Base-by-base conservation (phyloP, 1,284 basidiomycete genomes). In the Psilocybe mexicana region DNA sequence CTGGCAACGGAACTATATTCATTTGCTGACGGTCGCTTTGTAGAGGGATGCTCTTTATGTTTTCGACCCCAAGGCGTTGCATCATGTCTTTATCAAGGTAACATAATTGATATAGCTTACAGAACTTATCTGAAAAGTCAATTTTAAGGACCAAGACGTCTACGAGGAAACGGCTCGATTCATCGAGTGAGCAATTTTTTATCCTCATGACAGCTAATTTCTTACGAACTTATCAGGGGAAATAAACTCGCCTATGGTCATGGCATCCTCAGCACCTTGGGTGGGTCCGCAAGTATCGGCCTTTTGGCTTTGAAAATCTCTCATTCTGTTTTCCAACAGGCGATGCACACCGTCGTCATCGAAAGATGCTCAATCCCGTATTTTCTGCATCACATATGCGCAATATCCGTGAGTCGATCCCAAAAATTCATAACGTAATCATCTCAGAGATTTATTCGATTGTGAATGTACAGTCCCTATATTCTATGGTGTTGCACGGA, bases 281-380 rank as follows among this genome's bases (percentile, higher is more conserved):
- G 74, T 73, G 7, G 26, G 54, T 43, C 8, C 43, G 3, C 11
- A 8, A 54, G 42, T 6, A 12, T 28, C 11, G 18, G 18, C 18
- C 18, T 18, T 49, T 28, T 18, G 12, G 33, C 4, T 10, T 5
- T 24, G 50, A 11, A 18, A 18, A 18, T 18, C 18, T 18, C 18
- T n/a, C 14, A 30, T 6, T 54, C 24, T 48, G 23, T 30, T 48
- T 45, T 28, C 42, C 14, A 30, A 8, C 43, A 66, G 69, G 65
- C 36, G 58, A 66, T 3, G 52, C 74, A 25, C 76, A 79, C 60
- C 69, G 69, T 45, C 72, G 70, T 43, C 77, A 80, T 57, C 70
- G 78, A 12, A 79, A 78, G 60, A 72, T 81, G 65, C 69, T 82
- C 18, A 79, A 76, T 54, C 79, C 78, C 0, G 77, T 77, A 0